These are phyloP conservation scores for Neonectria neomacrospora DNA, from an alignment of 2,329 filamentous ascomycete genomes.

Conservation along the genomic window DNA sequence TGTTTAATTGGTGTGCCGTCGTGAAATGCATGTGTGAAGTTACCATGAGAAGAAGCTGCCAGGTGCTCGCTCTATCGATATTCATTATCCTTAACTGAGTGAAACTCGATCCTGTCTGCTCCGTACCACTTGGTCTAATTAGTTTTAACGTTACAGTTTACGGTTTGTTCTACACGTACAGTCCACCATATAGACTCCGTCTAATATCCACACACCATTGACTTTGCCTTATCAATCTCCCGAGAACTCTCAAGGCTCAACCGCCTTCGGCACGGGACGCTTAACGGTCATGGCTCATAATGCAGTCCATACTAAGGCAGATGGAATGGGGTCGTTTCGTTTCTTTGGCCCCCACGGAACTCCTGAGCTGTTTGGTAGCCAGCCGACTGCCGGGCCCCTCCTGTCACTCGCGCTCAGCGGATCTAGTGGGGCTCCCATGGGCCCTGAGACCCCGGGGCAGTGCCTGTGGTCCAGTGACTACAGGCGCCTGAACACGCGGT, in stretches of 20 bases:
- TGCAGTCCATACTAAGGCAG: no score
- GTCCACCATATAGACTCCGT: not conserved
- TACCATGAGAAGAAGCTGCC: no score
- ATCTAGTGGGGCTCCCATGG: constrained; percentile 15
- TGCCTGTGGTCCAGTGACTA: constrained; percentile 41
- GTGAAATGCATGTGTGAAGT: no score
- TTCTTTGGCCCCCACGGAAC: not conserved
- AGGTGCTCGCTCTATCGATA: no score
- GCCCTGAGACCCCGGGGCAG: constrained; percentile 37
- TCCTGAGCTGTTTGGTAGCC: not conserved
- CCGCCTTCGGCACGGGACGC: constrained; percentile 25
- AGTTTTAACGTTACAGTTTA: no score
- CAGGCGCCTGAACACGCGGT: constrained; percentile 7
- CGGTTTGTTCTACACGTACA: not conserved
- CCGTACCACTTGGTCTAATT: no score
- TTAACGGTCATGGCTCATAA: constrained; percentile 17
- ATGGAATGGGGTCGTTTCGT: constrained; percentile 8
- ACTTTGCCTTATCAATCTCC: constrained; percentile 15
- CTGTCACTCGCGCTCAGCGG: constrained; percentile 17
- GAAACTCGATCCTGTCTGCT: not conserved
- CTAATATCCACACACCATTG: not conserved
- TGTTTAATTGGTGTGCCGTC: not conserved
- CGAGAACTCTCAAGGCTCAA: not conserved
- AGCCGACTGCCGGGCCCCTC: not conserved
- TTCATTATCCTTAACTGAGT: not conserved